Percentiles rank a stretch among this genome's conserved stretches.
These are phyloP conservation scores for Cyberlindnera euphorbiae DNA, from an alignment of 805 yeast species.

Conservation along the genomic window DNA sequence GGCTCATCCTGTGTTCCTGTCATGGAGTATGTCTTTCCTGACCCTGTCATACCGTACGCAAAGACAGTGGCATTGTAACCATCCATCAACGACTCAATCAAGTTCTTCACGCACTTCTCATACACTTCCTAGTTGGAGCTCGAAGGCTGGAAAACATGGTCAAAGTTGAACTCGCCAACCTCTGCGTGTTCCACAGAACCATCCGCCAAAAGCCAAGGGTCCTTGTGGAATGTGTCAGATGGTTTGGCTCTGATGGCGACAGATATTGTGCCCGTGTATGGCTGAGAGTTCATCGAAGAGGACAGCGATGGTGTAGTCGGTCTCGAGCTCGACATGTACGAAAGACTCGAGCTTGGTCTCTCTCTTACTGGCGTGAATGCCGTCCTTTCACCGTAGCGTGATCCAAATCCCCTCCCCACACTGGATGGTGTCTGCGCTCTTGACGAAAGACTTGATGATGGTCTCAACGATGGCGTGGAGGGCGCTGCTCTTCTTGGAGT, in stretches of 20 bases:
- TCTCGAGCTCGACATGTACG: constrained; percentile 14
- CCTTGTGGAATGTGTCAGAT: constrained; percentile 26
- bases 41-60: constrained; percentile 96
- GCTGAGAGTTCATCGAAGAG: constrained; percentile 12
- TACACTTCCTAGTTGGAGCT: constrained; percentile 59
- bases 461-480: constrained; percentile 22
- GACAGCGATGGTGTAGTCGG: constrained; percentile 23
- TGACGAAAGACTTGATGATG: constrained; percentile 19
- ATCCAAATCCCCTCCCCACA: constrained; percentile 8
- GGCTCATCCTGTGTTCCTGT: constrained; percentile 49
- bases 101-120: constrained; percentile 44
- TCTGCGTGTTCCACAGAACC: constrained; percentile 46
- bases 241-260: constrained; percentile 83
- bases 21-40: constrained; percentile 96
- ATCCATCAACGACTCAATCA: constrained; percentile 50
- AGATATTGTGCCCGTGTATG: constrained; percentile 64
- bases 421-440: constrained; percentile 22
- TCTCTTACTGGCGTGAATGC: constrained; percentile 22
- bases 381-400: constrained; percentile 20
- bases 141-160: constrained; percentile 66
- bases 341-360: constrained; percentile 15
- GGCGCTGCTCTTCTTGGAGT: constrained; percentile 20
- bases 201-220: constrained; percentile 29
- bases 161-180: constrained; percentile 67
- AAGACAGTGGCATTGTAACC: constrained; percentile 88